These are phyloP conservation scores for Allomyces macrogynus DNA, from an alignment of 192 early-diverging fungal species.

Conservation along the genomic window DNA sequence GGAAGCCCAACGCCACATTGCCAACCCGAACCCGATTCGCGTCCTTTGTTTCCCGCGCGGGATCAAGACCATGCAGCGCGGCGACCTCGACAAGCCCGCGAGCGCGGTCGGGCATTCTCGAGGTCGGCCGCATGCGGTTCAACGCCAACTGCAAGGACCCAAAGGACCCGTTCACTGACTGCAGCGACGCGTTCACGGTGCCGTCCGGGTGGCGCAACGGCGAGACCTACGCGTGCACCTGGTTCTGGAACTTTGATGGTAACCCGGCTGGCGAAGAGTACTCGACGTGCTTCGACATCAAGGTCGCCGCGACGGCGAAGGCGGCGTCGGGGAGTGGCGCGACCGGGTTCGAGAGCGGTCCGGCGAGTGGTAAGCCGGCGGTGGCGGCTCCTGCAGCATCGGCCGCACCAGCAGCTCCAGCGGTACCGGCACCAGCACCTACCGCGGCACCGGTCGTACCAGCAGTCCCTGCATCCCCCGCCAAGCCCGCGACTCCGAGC, in stretches of 20 bases:
- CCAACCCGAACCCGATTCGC: conserved; percentile 15
- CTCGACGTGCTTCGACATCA: conserved; percentile 37
- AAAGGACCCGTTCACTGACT: conserved; percentile 19
- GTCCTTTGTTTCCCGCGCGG: conserved; percentile 16
- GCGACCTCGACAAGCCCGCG: no score
- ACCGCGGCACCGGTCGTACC: no score
- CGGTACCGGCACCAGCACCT: no score
- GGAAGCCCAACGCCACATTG: conserved; percentile 34
- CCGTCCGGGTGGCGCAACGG: conserved; percentile 23
- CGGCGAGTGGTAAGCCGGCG: no score
- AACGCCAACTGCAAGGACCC: conserved; percentile 18
- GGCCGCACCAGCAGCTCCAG: no score
- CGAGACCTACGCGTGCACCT: conserved; percentile 22
- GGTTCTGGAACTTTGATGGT: conserved; percentile 39
- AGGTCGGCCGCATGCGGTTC: conserved; percentile 21
- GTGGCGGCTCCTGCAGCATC: no score
- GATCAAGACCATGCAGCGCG: not conserved
- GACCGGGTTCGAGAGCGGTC: no score
- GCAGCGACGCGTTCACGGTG: conserved; percentile 26
- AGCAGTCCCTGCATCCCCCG: no score
- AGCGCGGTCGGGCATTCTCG: not conserved
- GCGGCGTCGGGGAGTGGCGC: no score
- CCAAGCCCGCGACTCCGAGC: no score
- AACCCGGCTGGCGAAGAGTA: conserved; percentile 41
- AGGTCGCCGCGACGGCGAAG: not conserved